phyloP scores from a whole-genome alignment of 192 early-diverging fungal species.

The Thoreauomyces humboldtii region DNA sequence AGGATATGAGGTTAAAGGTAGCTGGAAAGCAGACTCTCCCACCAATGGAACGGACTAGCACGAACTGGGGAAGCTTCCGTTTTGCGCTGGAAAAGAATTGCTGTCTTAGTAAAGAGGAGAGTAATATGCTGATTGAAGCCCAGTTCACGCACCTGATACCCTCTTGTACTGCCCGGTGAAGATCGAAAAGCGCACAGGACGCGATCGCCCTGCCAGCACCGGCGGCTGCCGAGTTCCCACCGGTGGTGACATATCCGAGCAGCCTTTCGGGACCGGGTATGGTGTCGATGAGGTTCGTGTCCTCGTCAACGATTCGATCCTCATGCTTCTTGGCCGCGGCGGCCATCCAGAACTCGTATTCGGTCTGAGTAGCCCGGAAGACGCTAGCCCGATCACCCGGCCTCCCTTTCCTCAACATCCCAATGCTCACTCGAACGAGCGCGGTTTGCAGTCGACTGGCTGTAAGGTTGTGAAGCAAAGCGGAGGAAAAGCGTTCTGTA shows the following conservation, averaged over 20 bases:
- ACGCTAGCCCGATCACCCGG: conserved; percentile 53
- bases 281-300: conserved; percentile 17
- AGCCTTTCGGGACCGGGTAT: conserved; percentile 34
- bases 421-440: conserved; percentile 52
- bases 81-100: background rate
- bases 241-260: conserved; percentile 73
- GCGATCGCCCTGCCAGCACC: conserved; percentile 67
- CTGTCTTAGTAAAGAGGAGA: background rate
- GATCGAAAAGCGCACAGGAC: conserved; percentile 51
- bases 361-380: conserved; percentile 45
- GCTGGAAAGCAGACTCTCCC: conserved; percentile 51
- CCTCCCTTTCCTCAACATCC: conserved; percentile 49
- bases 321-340: conserved; percentile 20
- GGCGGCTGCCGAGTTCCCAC: conserved; percentile 60
- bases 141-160: conserved; percentile 31
- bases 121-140: background rate
- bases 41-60: conserved; percentile 49
- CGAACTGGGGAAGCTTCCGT: conserved; percentile 38
- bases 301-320: conserved; percentile 34
- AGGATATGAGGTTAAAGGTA: conserved; percentile 37
- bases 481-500: background rate
- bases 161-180: conserved; percentile 41
- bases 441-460: conserved; percentile 18
- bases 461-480: conserved; percentile 9
- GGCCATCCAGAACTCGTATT: conserved; percentile 45